A percentile compares a stretch with the other conserved stretches of the same genome.
Evolutionary conservation across 441 rosid species (phyloP).

Genomic region (Populus hybrid): DNA sequence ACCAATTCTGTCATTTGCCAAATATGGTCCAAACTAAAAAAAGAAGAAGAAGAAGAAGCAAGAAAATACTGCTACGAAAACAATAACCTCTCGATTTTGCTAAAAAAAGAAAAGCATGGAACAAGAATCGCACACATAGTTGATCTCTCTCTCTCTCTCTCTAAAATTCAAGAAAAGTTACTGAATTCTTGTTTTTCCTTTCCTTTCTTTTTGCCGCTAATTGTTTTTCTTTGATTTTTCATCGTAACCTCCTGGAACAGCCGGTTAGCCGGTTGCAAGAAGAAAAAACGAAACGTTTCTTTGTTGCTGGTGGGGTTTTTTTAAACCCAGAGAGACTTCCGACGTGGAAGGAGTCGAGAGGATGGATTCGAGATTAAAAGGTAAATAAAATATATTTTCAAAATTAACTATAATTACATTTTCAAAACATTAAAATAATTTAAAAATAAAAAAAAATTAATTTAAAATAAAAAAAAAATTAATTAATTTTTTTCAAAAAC

Average conservation of each 20-base stretch:
- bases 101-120: neutral
- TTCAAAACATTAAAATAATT: too few species aligned
- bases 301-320: neutral
- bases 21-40: neutral
- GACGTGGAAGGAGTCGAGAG: neutral
- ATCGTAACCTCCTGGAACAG: neutral
- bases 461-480: too few species aligned
- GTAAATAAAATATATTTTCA: too few species aligned
- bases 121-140: neutral
- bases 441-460: too few species aligned
- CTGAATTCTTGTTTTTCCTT: neutral
- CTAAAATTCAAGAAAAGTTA: too few species aligned
- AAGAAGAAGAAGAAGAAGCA: too few species aligned
- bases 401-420: too few species aligned
- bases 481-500: too few species aligned
- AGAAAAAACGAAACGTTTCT: neutral
- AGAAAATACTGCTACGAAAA: neutral
- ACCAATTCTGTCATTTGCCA: neutral
- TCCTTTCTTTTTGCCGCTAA: neutral
- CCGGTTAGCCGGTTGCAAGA: neutral
- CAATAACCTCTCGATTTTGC: neutral
- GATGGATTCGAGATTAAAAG: too few species aligned
- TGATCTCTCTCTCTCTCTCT: too few species aligned
- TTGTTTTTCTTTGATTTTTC: too few species aligned
- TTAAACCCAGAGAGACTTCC: too few species aligned